Evolutionary conservation across 1,139 yeast species (phyloP).

Genomic region (Protomyces lactucae-debilis): DNA sequence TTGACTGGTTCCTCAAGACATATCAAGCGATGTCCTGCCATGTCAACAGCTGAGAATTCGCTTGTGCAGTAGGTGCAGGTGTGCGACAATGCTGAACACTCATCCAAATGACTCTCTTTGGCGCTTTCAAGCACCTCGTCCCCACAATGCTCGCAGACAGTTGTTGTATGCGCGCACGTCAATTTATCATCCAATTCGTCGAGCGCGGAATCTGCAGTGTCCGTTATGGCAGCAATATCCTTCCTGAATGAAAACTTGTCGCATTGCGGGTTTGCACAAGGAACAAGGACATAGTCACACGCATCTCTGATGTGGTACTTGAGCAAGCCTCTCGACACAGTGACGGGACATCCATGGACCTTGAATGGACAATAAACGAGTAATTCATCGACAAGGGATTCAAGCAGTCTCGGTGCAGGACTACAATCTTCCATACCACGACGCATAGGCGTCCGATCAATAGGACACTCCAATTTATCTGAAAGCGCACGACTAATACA

Average conservation of each 20-base stretch:
- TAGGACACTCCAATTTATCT: conserved; percentile 17
- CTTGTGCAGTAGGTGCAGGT: background rate
- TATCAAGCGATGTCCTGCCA: background rate
- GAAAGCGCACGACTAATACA: conserved; percentile 15
- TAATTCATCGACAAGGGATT: conserved; percentile 7
- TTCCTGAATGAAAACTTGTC: background rate
- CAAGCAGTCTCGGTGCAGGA: conserved; percentile 2
- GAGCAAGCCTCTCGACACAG: conserved; percentile 3
- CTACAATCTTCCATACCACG: conserved; percentile 9
- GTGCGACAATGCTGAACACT: conserved; percentile 16
- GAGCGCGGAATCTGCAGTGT: background rate
- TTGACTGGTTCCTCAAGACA: background rate
- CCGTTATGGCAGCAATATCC: background rate
- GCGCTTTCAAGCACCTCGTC: conserved; percentile 1
- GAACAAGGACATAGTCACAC: conserved; percentile 3
- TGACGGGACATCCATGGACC: background rate
- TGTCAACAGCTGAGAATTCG: conserved; percentile 3
- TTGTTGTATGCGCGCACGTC: conserved; percentile 3
- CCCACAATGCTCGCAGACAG: conserved; percentile 15
- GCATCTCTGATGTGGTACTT: conserved; percentile 1
- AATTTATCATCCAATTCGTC: background rate
- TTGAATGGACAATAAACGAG: conserved; percentile 6
- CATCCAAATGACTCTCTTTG: conserved; percentile 5
- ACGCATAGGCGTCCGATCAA: conserved; percentile 15
- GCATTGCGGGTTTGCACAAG: conserved; percentile 1